Conservation (phyloP, 495 filamentous ascomycete genomes). For the Beverwykella pulmonaria region DNA sequence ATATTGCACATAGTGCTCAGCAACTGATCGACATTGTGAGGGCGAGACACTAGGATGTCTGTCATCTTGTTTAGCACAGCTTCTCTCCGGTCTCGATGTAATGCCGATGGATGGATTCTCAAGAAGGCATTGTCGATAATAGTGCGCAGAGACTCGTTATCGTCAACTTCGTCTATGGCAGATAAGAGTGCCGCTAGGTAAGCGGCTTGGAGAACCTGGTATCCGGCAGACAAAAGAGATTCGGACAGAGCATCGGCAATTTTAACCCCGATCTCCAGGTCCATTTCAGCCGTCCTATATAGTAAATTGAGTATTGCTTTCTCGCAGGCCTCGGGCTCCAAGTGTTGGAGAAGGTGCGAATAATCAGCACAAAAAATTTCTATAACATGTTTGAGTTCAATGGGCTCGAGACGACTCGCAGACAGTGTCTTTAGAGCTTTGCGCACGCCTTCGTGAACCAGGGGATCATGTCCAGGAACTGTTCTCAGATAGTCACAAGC, state of each 20-base stretch:
- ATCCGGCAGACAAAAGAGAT: not conserved
- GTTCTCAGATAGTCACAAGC: slow-evolving; percentile 14
- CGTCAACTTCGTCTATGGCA: not conserved
- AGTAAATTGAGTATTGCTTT: slow-evolving; percentile 1
- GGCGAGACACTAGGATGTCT: not conserved
- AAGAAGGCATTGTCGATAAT: not conserved
- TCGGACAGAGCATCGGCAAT: slow-evolving; percentile 1
- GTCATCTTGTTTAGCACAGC: slow-evolving; percentile 22
- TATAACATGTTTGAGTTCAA: not conserved
- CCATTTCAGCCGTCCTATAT: not conserved
- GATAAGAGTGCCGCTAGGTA: slow-evolving; percentile 3
- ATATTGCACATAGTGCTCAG: slow-evolving; percentile 24
- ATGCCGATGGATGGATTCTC: slow-evolving; percentile 1
- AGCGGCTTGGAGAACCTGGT: not conserved
- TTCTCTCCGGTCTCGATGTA: slow-evolving; percentile 22
- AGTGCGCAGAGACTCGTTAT: not conserved
- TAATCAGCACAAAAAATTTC: slow-evolving; percentile 22
- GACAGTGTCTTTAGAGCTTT: slow-evolving; percentile 15
- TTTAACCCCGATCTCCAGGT: not conserved
- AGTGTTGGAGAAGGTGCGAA: slow-evolving; percentile 13
- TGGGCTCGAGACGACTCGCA: not conserved
- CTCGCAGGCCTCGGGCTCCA: not conserved
- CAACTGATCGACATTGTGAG: not conserved
- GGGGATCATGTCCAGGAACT: slow-evolving; percentile 1
- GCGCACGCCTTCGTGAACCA: not conserved